phyloP scores from a whole-genome alignment of 495 filamentous ascomycete species.

The Hypomontagnella monticulosa region DNA sequence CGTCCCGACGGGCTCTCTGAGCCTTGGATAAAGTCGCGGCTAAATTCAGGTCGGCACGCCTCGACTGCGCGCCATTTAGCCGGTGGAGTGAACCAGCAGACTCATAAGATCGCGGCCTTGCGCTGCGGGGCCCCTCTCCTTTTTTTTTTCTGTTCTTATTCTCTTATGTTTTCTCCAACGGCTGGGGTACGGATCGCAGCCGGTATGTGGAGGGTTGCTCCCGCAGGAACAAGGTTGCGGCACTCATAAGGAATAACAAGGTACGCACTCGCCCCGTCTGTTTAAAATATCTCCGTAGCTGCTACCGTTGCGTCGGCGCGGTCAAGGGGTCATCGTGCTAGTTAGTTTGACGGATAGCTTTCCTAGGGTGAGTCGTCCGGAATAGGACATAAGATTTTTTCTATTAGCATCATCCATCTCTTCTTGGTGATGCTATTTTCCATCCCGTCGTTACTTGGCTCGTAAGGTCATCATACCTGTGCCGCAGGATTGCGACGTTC shows the following conservation, averaged over 20 bases:
- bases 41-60: conserved; percentile 31
- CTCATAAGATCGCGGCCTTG: not conserved
- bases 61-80: conserved; percentile 39
- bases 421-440: conserved; percentile 6
- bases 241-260: conserved; percentile 21
- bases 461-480: conserved; percentile 4
- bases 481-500: conserved; percentile 23
- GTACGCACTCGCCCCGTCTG: not conserved
- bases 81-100: conserved; percentile 11
- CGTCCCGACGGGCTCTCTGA: conserved; percentile 34
- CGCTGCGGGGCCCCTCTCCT: conserved; percentile 9
- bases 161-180: conserved; percentile 23
- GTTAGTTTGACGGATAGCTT: conserved; percentile 18
- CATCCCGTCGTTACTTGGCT: conserved; percentile 1
- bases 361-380: conserved; percentile 7
- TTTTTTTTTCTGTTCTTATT: not conserved
- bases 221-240: conserved; percentile 35
- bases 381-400: not conserved
- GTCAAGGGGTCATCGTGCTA: conserved; percentile 25
- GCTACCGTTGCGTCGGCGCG: conserved; percentile 28
- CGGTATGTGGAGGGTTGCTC: conserved; percentile 33
- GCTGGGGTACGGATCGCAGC: conserved; percentile 33
- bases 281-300: conserved; percentile 34
- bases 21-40: conserved; percentile 39
- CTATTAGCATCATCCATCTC: not conserved